Percentiles rank a stretch among this genome's conserved stretches.
phyloP scores from a whole-genome alignment of 1,284 basidiomycete species.

The Xerocomus nothofagi region DNA sequence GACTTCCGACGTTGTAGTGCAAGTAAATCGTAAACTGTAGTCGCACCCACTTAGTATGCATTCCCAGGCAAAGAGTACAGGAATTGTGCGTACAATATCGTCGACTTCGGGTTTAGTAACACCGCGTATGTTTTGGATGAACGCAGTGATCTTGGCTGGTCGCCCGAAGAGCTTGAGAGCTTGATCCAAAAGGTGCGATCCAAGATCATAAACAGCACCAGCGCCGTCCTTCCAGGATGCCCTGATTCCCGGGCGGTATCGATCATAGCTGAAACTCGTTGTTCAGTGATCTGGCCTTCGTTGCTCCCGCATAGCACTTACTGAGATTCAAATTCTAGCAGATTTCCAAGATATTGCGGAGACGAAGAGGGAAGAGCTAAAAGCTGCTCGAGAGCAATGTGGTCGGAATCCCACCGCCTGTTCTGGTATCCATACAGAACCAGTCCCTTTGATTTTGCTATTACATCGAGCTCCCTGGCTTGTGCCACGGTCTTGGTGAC shows the following conservation, averaged over 20 bases:
- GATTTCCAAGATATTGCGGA: constrained; percentile 55
- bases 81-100: constrained; percentile 52
- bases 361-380: constrained; percentile 54
- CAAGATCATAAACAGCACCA: constrained; percentile 65
- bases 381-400: constrained; percentile 70
- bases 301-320: constrained; percentile 33
- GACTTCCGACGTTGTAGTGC: constrained; percentile 49
- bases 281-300: background rate
- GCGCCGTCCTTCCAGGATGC: constrained; percentile 73
- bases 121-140: constrained; percentile 67
- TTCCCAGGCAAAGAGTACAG: background rate
- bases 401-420: constrained; percentile 82
- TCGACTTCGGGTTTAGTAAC: constrained; percentile 65
- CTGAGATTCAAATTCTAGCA: constrained; percentile 79
- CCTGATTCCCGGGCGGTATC: constrained; percentile 66
- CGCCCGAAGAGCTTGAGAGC: constrained; percentile 74
- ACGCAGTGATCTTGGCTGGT: constrained; percentile 67
- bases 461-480: constrained; percentile 63
- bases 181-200: constrained; percentile 77
- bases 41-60: background rate
- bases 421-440: constrained; percentile 82
- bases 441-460: constrained; percentile 66
- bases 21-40: constrained; percentile 66
- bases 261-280: constrained; percentile 60
- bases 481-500: constrained; percentile 67